Evolutionary conservation across 345 rosid species (phyloP), one percentile per base, ranked within the genome.

Genomic region (Nephelium lappaceum): DNA sequence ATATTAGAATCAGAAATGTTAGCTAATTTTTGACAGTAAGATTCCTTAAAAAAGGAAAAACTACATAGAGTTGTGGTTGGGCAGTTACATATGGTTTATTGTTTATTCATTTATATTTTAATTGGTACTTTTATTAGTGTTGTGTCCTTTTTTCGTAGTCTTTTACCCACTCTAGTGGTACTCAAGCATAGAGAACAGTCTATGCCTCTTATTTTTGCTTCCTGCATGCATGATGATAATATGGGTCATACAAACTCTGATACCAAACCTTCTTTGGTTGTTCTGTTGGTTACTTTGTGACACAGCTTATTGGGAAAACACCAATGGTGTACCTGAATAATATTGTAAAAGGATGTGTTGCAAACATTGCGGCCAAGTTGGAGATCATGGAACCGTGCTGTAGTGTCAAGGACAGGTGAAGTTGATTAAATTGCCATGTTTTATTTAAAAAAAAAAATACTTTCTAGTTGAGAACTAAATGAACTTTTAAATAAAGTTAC

Each of bases 281-380:
- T 68, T 67, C 6, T 69, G 3, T 78, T 41, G 25, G 67, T 36
- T 81, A 67, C 76, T 79, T 11, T 69, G 60, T 75, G 78, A 71
- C 39, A 42, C 89, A 93, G 98, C 91, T 95, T 43, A 93, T 93
- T 77, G 99, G 99, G 66, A 95, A 90, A 73, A 93, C 99, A 43
- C 99, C 98, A 11, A 91, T 95, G 98, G 97, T 95, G 31, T 95
- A 92, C 82, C 89, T 95, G 84, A 93, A 95, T 83, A 92, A 88
- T n/a, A 84, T 93, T 27, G 88, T 92, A 36, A 95, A 92, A 43
- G 97, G 96, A 23, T 93, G 90, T 70, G 93, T 84, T 0, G 96
- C 98, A 5, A 90, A 81, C 10, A 80, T 95, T 74, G 97, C 99
- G 55, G 99, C 97, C 76, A 95, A 95, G 85, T 97, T 95, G 49